phyloP scores from a whole-genome alignment of 768 basidiomycete species.

The Pluteus cervinus region DNA sequence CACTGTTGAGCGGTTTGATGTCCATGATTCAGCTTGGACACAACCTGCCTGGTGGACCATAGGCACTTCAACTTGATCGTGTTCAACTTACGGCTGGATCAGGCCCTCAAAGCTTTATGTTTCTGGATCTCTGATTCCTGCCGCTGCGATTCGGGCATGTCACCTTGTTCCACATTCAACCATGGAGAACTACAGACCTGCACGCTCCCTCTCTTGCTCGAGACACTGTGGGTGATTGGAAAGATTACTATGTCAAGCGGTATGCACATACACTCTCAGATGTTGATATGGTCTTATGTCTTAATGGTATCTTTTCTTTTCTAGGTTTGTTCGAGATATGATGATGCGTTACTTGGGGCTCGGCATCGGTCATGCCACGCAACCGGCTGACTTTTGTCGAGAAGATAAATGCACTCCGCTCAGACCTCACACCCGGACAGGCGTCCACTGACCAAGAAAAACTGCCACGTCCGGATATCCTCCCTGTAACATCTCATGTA shows the following conservation, averaged over 20 bases:
- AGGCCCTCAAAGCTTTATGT: too few species aligned
- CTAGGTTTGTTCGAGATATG: conserved; percentile 29
- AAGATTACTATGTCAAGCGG: conserved; percentile 26
- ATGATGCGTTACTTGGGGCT: conserved; percentile 20
- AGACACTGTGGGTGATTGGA: conserved; percentile 15
- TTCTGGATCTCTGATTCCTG: conserved; percentile 27
- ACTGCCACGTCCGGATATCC: too few species aligned
- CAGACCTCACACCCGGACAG: too few species aligned
- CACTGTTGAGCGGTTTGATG: too few species aligned
- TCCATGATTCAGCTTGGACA: too few species aligned
- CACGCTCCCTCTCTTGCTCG: conserved; percentile 6
- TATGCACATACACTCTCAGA: conserved; percentile 9
- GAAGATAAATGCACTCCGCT: too few species aligned
- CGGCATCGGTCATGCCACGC: conserved; percentile 21
- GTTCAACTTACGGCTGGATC: too few species aligned
- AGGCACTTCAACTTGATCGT: too few species aligned
- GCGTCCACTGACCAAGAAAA: too few species aligned
- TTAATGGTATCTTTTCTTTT: conserved; percentile 1
- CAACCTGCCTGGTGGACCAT: too few species aligned
- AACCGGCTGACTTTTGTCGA: background rate
- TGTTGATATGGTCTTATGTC: too few species aligned
- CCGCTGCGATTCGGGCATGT: conserved; percentile 16
- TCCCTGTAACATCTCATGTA: too few species aligned
- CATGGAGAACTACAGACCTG: conserved; percentile 15
- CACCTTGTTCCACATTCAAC: conserved; percentile 26